Evolutionary conservation across 176 grass and related monocot genomes (phyloP), one percentile per base, ranked within the genome.

Genomic region (Metroxylon sagu): DNA sequence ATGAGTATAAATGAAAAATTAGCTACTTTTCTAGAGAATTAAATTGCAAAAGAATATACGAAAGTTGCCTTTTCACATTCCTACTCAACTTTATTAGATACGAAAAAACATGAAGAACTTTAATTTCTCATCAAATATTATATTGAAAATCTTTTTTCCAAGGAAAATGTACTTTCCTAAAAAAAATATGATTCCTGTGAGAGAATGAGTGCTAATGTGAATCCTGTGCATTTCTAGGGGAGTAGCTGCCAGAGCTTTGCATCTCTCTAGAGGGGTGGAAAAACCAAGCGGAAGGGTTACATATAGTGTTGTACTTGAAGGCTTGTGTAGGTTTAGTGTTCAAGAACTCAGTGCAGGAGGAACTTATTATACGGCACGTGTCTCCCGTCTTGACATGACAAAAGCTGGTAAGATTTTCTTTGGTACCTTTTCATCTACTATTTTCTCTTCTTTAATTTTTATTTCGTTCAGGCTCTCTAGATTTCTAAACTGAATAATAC

Each of bases 241-340:
- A 73, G 93, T 98, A 85, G 93, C 93, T 31, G 93, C 93, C 70
- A 98, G 87, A 83, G 93, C 93, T 62, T 79, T 98, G 68, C 93
- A 98, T 72, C 87, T 98, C 74, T 98, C 93, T 21, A 82, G 84
- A 89, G 93, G 82, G 25, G 93, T 98, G 21, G 93, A 98, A 78
- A 98, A 98, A 66, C 93, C 93, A 78, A 98, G 93, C 60, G 93
- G 93, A 58, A 83, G 81, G 74, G 87, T 98, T 57, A 98, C 87
- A 53, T 98, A 98, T 57, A 92, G 76, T 64, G 93, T 98, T 65
- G 93, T 98, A 74, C 82, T 98, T 53, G 93, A 98, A 88, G 93
- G 93, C 26, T 66, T 98, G 71, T 92, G 87, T 71, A 85, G 93
- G 76, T 98, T 98, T 64, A 98, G 52, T 80, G 93, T 98, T 73